Evolutionary conservation across 2,329 filamentous ascomycete species (phyloP).

Genomic region (Trichocomaceae sp.): DNA sequence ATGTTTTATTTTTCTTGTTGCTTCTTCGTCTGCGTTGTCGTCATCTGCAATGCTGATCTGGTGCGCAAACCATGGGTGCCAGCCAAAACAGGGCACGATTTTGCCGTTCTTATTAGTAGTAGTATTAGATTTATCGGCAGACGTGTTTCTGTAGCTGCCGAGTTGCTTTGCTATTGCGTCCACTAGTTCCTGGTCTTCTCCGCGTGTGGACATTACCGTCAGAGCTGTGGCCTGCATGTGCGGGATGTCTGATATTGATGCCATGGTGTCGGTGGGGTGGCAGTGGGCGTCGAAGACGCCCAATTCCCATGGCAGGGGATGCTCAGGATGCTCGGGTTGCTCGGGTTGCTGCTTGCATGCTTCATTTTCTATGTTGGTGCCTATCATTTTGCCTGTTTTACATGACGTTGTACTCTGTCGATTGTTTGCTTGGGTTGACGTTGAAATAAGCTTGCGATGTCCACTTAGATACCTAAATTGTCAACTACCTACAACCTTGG

Average conservation of each 20-base stretch:
- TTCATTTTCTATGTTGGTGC: not conserved
- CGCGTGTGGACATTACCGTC: slow-evolving; percentile 58
- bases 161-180: slow-evolving; percentile 37
- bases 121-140: not conserved
- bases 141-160: not conserved
- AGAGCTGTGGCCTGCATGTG: slow-evolving; percentile 53
- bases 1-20: slow-evolving; percentile 37
- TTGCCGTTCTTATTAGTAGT: not conserved
- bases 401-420: not conserved
- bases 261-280: slow-evolving; percentile 60
- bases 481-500: no score
- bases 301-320: slow-evolving; percentile 55
- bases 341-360: slow-evolving; percentile 9
- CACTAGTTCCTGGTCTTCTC: slow-evolving; percentile 56
- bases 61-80: slow-evolving; percentile 64
- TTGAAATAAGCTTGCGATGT: not conserved
- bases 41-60: slow-evolving; percentile 47
- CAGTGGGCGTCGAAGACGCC: slow-evolving; percentile 61
- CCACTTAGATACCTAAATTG: not conserved
- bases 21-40: not conserved
- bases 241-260: slow-evolving; percentile 48
- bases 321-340: no score
- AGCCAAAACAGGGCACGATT: slow-evolving; percentile 57
- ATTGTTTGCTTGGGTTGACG: not conserved
- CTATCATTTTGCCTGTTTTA: not conserved